These are phyloP conservation scores for Populus nigra DNA, from an alignment of 345 rosid genomes.

Conservation along the genomic window DNA sequence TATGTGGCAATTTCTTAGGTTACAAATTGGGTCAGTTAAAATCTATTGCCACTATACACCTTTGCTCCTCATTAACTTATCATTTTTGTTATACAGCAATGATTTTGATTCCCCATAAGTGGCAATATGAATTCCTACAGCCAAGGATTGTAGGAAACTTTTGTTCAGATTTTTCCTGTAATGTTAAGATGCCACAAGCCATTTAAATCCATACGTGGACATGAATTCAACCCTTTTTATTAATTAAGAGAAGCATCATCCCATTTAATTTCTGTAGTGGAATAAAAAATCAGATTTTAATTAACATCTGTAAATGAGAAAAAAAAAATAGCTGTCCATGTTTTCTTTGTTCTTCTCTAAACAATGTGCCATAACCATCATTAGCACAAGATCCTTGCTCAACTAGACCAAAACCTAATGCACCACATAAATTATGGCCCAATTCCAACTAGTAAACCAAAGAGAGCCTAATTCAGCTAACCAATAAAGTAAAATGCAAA, in stretches of 20 bases:
- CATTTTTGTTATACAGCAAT: not conserved
- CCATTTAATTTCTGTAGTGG: not conserved
- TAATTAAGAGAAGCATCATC: not conserved
- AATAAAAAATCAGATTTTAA: not conserved
- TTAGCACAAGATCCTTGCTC: not conserved
- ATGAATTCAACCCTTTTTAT: not conserved
- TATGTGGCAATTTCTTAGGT: not conserved
- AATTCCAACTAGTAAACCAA: not conserved
- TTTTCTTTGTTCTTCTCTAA: not conserved
- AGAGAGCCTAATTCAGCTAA: not conserved
- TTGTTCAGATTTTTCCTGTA: not conserved
- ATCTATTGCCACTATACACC: not conserved
- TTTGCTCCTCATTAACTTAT: not conserved
- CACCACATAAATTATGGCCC: not conserved
- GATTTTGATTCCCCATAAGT: not conserved
- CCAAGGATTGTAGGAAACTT: not conserved
- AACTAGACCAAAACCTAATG: not conserved
- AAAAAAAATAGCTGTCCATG: not conserved
- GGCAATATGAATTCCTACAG: not conserved
- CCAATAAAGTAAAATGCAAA: not conserved
- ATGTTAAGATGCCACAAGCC: not conserved
- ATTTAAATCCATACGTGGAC: not conserved
- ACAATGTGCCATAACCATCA: not conserved
- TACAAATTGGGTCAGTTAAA: not conserved
- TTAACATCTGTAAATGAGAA: not conserved